These are phyloP conservation scores for Phytophthora foliorum DNA, from an alignment of 352 stramenopile species.

Conservation along the genomic window DNA sequence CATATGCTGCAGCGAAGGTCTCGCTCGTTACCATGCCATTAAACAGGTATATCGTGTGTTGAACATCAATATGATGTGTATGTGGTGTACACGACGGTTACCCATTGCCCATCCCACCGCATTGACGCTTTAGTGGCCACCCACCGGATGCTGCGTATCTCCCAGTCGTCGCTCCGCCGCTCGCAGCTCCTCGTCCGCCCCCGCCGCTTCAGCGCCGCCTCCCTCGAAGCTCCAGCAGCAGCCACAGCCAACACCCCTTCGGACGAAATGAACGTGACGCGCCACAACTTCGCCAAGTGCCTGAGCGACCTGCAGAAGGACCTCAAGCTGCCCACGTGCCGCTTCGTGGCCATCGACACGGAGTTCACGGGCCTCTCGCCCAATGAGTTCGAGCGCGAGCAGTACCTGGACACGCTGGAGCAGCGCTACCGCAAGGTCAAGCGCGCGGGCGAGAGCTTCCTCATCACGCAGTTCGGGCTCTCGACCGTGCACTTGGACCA, in stretches of 20 bases:
- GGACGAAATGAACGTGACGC: conserved; percentile 82
- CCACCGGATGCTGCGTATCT: conserved; percentile 43
- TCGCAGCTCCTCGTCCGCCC: conserved; percentile 29
- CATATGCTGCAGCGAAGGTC: not conserved
- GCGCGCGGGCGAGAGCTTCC: conserved; percentile 77
- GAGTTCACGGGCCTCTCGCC: conserved; percentile 85
- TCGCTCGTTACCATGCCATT: not conserved
- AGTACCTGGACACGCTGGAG: conserved; percentile 81
- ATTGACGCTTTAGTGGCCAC: conserved; percentile 26
- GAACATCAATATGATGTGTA: conserved; percentile 4
- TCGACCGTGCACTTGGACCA: conserved; percentile 78
- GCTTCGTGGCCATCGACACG: conserved; percentile 86
- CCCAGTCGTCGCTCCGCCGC: conserved; percentile 38
- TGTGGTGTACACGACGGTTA: conserved; percentile 1
- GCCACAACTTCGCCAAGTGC: conserved; percentile 79
- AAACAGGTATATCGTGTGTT: not conserved
- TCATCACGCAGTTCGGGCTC: conserved; percentile 87
- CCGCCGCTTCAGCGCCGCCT: conserved; percentile 21
- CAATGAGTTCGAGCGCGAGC: conserved; percentile 70
- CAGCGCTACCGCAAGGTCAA: conserved; percentile 84
- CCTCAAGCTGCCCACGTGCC: conserved; percentile 64
- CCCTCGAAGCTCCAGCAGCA: not conserved
- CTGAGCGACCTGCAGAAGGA: conserved; percentile 70
- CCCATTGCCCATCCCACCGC: not conserved
- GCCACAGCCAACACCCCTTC: not conserved